Percentiles rank a stretch among this genome's conserved stretches.
Conservation (phyloP, 345 rosid species). For the Citrus reticulata region DNA sequence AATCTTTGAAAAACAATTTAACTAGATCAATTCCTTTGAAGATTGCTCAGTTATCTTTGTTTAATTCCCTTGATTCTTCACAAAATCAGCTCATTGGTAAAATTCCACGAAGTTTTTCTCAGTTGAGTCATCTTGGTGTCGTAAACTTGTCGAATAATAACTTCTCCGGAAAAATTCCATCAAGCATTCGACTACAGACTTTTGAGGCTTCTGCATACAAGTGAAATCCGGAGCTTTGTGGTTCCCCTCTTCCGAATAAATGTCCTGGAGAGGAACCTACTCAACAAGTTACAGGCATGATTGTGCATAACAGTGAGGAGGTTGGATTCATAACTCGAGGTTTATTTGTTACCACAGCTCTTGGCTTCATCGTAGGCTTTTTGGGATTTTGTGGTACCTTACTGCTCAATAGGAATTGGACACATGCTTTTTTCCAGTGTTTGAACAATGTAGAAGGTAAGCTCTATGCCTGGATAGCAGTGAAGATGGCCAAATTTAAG, state of each 20-base stretch:
- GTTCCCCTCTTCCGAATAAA: not conserved
- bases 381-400: constrained; percentile 1
- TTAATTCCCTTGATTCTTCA: not conserved
- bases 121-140: not conserved
- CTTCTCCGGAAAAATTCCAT: not conserved
- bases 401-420: constrained; percentile 4
- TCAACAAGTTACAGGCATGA: not conserved
- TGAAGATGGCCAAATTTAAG: not conserved
- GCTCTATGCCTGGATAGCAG: not conserved
- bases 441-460: not conserved
- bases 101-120: not conserved
- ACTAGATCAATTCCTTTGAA: not conserved
- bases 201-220: not conserved
- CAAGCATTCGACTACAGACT: not conserved
- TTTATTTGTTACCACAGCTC: not conserved
- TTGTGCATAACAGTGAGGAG: not conserved
- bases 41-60: not conserved
- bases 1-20: not conserved
- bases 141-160: not conserved
- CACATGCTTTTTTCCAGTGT: not conserved
- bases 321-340: not conserved
- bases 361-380: not conserved
- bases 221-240: not conserved
- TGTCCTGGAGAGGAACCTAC: not conserved
- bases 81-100: not conserved